These are phyloP conservation scores for Cyathus striatus DNA, from an alignment of 768 basidiomycete species.

Conservation along the genomic window DNA sequence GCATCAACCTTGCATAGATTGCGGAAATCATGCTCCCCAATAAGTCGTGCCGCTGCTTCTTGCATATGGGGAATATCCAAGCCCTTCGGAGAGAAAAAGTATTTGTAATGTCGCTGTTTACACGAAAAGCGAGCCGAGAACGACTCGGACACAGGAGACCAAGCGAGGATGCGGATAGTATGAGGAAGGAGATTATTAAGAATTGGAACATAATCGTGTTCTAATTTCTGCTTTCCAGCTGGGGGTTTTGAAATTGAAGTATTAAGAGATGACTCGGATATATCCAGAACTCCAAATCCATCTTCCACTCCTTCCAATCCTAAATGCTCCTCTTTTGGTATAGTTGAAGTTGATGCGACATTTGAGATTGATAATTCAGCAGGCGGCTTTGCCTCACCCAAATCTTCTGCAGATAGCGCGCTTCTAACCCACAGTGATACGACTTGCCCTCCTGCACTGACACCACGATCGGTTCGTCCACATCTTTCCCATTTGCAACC, in stretches of 20 bases:
- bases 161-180: slow-evolving; percentile 87
- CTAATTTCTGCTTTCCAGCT: slow-evolving; percentile 24
- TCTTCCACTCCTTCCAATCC: slow-evolving; percentile 20
- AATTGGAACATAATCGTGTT: slow-evolving; percentile 72
- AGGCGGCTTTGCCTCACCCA: slow-evolving; percentile 6
- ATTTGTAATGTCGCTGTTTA: slow-evolving; percentile 90
- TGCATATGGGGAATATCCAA: slow-evolving; percentile 77
- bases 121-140: slow-evolving; percentile 93
- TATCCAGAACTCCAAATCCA: slow-evolving; percentile 32
- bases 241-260: slow-evolving; percentile 7
- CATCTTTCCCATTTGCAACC: slow-evolving; percentile 90
- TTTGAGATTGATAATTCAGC: slow-evolving; percentile 2
- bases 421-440: slow-evolving; percentile 89
- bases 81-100: slow-evolving; percentile 74
- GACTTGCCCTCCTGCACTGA: slow-evolving; percentile 92
- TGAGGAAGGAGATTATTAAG: slow-evolving; percentile 87
- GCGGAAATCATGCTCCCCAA: slow-evolving; percentile 93
- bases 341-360: background rate
- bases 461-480: slow-evolving; percentile 92
- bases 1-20: slow-evolving; percentile 94
- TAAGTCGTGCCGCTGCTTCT: slow-evolving; percentile 60
- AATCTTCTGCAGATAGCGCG: slow-evolving; percentile 31
- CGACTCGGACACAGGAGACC: slow-evolving; percentile 76
- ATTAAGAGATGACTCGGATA: slow-evolving; percentile 4
- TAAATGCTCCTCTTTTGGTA: background rate